Evolutionary conservation across 1,284 basidiomycete species (phyloP).

Genomic region (Tremellales sp.): DNA sequence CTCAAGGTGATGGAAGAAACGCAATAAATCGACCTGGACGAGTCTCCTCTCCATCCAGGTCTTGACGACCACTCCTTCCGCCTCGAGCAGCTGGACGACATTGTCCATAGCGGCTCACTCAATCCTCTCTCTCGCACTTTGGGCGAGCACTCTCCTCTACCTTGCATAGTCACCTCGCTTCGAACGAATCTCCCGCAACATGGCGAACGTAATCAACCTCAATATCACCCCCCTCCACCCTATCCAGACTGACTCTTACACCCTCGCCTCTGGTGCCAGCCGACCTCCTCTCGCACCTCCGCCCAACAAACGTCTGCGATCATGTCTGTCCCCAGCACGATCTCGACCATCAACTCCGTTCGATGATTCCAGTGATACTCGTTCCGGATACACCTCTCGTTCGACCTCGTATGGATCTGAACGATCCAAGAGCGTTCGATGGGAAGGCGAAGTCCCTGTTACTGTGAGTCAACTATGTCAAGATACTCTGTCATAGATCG

Average conservation of each 20-base stretch:
- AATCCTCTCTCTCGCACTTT: too few relatives aligned
- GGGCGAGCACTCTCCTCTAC: too few relatives aligned
- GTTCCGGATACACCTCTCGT: conserved; percentile 9
- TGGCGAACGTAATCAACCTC: background rate
- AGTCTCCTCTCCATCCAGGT: too few relatives aligned
- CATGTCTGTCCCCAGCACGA: conserved; percentile 39
- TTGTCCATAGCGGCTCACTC: too few relatives aligned
- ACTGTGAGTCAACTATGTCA: conserved; percentile 26
- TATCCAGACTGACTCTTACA: background rate
- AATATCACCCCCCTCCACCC: background rate
- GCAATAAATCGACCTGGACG: too few relatives aligned
- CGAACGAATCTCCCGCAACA: background rate
- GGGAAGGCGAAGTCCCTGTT: conserved; percentile 31
- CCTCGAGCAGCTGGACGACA: too few relatives aligned
- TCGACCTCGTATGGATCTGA: conserved; percentile 22
- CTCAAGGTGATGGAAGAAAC: too few relatives aligned
- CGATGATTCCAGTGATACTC: conserved; percentile 4
- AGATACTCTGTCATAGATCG: background rate
- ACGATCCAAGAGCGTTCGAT: conserved; percentile 38
- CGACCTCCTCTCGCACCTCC: background rate
- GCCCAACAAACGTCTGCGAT: conserved; percentile 33
- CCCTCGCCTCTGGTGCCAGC: background rate
- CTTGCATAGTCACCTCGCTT: background rate
- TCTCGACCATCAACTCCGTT: conserved; percentile 8
- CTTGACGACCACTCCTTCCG: too few relatives aligned